Conservation (phyloP, 208 protist genomes). For the Wallacemonas sp. region DNA sequence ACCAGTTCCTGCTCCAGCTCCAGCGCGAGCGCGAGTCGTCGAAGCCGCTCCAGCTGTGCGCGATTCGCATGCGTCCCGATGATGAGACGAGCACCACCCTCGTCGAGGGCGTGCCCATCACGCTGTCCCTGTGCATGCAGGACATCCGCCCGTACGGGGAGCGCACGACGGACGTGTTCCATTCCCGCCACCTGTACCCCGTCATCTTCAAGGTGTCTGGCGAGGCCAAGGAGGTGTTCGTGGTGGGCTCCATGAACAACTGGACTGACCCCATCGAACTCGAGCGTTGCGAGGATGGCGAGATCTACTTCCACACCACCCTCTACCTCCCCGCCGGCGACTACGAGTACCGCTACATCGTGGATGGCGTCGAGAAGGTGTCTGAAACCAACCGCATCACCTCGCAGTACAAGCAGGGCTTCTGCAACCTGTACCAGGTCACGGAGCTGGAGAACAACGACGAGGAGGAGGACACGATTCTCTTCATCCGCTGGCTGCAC, state of each 20-base stretch:
- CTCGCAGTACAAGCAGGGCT: conserved; percentile 88
- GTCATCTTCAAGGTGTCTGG: conserved; percentile 90
- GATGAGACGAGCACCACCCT: conserved; percentile 63
- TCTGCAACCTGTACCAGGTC: conserved; percentile 89
- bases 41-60: conserved; percentile 80
- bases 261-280: conserved; percentile 92
- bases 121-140: conserved; percentile 89
- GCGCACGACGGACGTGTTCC: conserved; percentile 82
- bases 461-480: conserved; percentile 87
- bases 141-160: conserved; percentile 83
- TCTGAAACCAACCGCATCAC: conserved; percentile 79
- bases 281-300: conserved; percentile 74
- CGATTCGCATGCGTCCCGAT: conserved; percentile 75
- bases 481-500: conserved; percentile 93
- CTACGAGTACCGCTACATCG: conserved; percentile 95
- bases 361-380: conserved; percentile 90
- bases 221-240: conserved; percentile 90
- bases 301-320: conserved; percentile 91
- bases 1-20: conserved; percentile 85
- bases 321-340: conserved; percentile 89
- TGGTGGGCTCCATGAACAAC: conserved; percentile 92
- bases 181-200: conserved; percentile 85
- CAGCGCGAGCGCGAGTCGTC: conserved; percentile 72
- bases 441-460: conserved; percentile 59
- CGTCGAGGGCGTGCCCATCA: conserved; percentile 81